Conservation (phyloP, 2,329 filamentous ascomycete genomes). For the Fusarium sacchari region DNA sequence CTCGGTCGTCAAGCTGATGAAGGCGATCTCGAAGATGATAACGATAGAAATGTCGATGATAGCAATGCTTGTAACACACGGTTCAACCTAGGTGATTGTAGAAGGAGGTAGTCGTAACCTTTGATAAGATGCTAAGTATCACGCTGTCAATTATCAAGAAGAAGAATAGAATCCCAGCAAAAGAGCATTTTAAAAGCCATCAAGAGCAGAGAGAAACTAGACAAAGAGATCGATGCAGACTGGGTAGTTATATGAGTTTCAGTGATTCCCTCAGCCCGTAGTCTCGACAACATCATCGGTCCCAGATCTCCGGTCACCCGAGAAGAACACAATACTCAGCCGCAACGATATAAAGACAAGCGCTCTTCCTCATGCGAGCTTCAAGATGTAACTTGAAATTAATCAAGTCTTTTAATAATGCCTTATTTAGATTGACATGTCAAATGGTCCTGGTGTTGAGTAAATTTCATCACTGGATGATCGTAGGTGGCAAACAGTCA, state of each 20-base stretch:
- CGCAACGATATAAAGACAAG: not conserved
- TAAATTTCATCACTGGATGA: not conserved
- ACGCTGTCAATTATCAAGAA: not conserved
- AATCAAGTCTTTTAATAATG: rapidly evolving
- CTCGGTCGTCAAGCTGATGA: no score
- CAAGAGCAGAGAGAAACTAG: not conserved
- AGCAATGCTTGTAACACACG: not conserved
- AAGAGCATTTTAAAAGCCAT: not conserved
- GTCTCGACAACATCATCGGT: constrained; percentile 6
- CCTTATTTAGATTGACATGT: not conserved
- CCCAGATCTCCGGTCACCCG: not conserved
- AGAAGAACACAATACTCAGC: not conserved
- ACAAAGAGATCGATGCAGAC: not conserved
- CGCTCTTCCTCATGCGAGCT: rapidly evolving
- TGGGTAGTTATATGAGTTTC: not conserved
- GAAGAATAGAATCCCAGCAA: not conserved
- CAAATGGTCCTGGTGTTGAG: not conserved
- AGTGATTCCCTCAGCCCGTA: not conserved
- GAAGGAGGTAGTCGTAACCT: not conserved
- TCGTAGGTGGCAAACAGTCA: not conserved
- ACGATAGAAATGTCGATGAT: not conserved
- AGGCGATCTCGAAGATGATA: not conserved
- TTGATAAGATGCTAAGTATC: not conserved
- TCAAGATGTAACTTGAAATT: not conserved
- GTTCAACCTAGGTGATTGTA: no score